Evolutionary conservation across 306 rosid species (phyloP), one percentile per base, ranked within the genome.

Genomic region (Trifolium repens): DNA sequence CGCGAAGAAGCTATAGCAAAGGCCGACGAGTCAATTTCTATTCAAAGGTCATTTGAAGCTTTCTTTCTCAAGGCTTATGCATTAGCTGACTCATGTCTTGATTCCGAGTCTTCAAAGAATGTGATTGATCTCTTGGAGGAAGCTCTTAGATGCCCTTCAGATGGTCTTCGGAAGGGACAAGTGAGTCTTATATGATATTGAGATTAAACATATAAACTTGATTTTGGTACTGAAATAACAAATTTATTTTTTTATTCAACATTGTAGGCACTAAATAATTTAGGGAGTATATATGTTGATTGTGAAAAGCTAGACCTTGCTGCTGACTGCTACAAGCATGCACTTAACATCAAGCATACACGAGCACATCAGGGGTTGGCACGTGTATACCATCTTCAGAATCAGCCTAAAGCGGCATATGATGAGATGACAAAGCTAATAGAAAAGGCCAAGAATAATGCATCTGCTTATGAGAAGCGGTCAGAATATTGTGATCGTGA

Each of bases 331-430:
- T 93, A 93, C 89, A 85, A 65, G 76, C 88, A 84, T 83, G 98
- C 98, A 24, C 96, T 93, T 30, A 85, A 90, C 82, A 93, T 93
- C 84, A 88, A 93, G 83, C 98, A 93, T 85, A 89, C 96, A n/a
- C 80, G 98, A 35, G 98, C 98, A 39, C 98, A 93, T 88, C 98
- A 93, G 71, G 98, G 98, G 69, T 85, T 93, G 63, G 98, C 96
- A 60, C 96, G 98, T 46, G 98, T 90, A 42, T 88, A 87, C 82
- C 91, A 89, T 86, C 91, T 91, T 72, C 84, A 88, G 81, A 84
- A 86, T 81, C 88, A 83, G 12, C 89, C 89, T 54, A 93, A 89
- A 85, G 88, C 88, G 80, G 98, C 96, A 14, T 91, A 93, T 82
- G 98, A 91, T 82, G 98, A 93, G 85, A 93, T 93, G 98, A 89